Evolutionary conservation across 768 basidiomycete genomes (phyloP).

Genomic region (Lyophyllum shimeji): DNA sequence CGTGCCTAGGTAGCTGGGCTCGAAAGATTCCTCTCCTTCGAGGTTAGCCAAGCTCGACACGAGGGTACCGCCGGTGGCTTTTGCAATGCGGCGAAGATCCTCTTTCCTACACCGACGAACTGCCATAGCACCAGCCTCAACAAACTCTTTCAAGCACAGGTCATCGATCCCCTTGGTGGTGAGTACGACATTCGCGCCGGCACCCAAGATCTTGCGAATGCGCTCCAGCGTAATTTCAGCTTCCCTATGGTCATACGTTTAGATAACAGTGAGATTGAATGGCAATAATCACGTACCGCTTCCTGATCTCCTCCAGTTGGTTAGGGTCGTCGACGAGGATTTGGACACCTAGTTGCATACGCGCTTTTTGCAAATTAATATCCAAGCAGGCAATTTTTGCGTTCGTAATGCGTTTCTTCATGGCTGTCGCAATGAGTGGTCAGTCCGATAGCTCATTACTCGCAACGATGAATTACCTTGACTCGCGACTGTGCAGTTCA

Average conservation of each 20-base stretch:
- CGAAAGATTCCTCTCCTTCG: slow-evolving; percentile 97
- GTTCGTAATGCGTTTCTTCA: slow-evolving; percentile 91
- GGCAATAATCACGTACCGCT: slow-evolving; percentile 53
- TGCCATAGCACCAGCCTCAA: slow-evolving; percentile 98
- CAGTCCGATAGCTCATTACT: background rate
- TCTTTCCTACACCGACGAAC: slow-evolving; percentile 97
- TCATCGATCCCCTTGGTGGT: slow-evolving; percentile 99
- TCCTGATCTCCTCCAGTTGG: slow-evolving; percentile 94
- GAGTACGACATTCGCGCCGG: slow-evolving; percentile 95
- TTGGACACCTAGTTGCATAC: slow-evolving; percentile 98
- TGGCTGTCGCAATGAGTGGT: slow-evolving; percentile 52
- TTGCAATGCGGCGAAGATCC: slow-evolving; percentile 94
- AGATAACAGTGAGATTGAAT: background rate
- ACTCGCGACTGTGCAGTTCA: slow-evolving; percentile 98
- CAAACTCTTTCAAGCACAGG: slow-evolving; percentile 96
- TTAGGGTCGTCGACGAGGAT: slow-evolving; percentile 96
- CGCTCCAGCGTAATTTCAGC: slow-evolving; percentile 94
- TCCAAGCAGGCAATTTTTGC: slow-evolving; percentile 99
- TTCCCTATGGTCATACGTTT: slow-evolving; percentile 58
- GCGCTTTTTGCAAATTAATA: slow-evolving; percentile 93
- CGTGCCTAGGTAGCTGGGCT: slow-evolving; percentile 83
- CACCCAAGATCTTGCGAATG: slow-evolving; percentile 91
- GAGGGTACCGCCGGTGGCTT: slow-evolving; percentile 92
- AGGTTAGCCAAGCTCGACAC: slow-evolving; percentile 93
- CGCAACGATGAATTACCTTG: slow-evolving; percentile 66